Evolutionary conservation across 1,284 basidiomycete genomes (phyloP), one percentile per base, ranked within the genome.

Genomic region (Serendipita sp.): DNA sequence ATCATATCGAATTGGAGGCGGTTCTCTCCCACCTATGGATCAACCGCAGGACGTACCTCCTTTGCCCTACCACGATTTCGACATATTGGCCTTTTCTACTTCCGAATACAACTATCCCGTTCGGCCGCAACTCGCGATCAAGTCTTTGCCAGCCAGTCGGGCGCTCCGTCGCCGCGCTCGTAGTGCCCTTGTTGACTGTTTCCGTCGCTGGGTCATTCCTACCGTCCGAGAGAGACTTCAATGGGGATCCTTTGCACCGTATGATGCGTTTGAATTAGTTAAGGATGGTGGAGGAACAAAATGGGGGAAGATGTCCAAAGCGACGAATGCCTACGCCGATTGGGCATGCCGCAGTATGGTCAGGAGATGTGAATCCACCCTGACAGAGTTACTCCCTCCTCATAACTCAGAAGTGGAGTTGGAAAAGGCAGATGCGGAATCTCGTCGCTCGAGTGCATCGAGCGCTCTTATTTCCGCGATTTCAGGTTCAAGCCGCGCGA

Each of bases 171-270:
- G 80, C 60, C 79, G 81, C 64, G 89, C 89, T 2, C 84, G 89
- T 38, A 85, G 88, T 6, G 74, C 80, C 2, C 78, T 93, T 10
- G 80, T 91, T 13, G 88, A 93, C 69, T 78, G 83, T 2, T 91
- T 85, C 71, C 79, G 88, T 17, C 79, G 79, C 22, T 80, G 83
- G 69, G 81, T 91, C 32, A 70, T 89, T 29, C 74, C 80, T 32
- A 58, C 26, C 26, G 26, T 58, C 10, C 53, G 53, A n/a, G 53
- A 58, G 15, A 17, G 53, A n/a, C 53, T 58, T 34, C 26, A n/a
- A 8, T 58, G 53, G 53, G 53, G 53, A 22, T 22, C 26, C 22
- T 58, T 58, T 35, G 10, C 30, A 4, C 53, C 53, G 22, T 58
- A 30, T 30, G 53, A 58, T 35, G 53, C 6, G 4, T 15, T 49